phyloP scores from a whole-genome alignment of 768 basidiomycete species.

The Xanthoconium purpureum region DNA sequence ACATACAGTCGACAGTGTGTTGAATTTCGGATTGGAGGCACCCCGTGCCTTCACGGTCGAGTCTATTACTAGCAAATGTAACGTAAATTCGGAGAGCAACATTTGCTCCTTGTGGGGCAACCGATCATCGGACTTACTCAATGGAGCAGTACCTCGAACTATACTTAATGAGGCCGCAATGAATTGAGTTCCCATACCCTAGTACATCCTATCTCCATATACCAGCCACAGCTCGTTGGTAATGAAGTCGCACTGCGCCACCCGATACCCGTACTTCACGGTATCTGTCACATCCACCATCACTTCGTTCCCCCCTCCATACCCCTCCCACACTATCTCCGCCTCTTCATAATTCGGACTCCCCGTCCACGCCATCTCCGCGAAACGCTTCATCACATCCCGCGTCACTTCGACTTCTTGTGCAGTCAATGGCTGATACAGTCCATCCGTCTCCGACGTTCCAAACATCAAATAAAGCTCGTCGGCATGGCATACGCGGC shows the following conservation, averaged over 20 bases:
- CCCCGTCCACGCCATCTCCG: conserved; percentile 17
- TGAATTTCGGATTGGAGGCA: no score
- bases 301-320: conserved; percentile 7
- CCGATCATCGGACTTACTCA: no score
- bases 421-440: conserved; percentile 13
- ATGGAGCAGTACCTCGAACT: no score
- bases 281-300: conserved; percentile 11
- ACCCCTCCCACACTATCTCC: conserved; percentile 12
- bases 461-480: conserved; percentile 21
- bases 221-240: conserved; percentile 14
- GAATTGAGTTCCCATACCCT: background rate
- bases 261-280: conserved; percentile 6
- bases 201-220: conserved; percentile 5
- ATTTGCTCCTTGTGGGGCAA: no score
- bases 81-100: no score
- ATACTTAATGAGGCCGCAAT: no score
- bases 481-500: conserved; percentile 19
- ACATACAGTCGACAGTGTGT: no score
- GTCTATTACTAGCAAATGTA: no score
- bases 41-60: no score
- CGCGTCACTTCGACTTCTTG: conserved; percentile 3
- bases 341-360: conserved; percentile 15
- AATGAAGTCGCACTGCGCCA: conserved; percentile 14
- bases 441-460: conserved; percentile 16
- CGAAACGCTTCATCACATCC: conserved; percentile 9